A percentile compares a stretch with the other conserved stretches of the same genome.
Conservation (phyloP, 108 stramenopile genomes). For the Cylindrotheca closterium region DNA sequence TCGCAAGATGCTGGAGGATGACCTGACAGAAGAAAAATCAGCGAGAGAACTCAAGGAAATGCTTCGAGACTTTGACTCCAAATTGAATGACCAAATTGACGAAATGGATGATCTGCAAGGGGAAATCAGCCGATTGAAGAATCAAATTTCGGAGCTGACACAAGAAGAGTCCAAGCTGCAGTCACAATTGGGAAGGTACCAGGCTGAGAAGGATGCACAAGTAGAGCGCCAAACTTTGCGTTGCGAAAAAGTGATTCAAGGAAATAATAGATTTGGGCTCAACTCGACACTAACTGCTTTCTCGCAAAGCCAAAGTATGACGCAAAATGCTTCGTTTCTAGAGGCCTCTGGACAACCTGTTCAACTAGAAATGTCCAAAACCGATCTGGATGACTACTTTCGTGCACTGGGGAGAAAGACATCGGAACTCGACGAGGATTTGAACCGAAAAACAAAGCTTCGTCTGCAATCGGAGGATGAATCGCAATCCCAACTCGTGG, state of each 20-base stretch:
- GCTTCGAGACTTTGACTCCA: constrained; percentile 56
- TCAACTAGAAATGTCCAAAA: constrained; percentile 40
- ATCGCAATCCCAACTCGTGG: constrained; percentile 54
- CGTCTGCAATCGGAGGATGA: constrained; percentile 51
- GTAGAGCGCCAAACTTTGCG: constrained; percentile 40
- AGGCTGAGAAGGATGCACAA: constrained; percentile 56
- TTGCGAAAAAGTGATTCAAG: constrained; percentile 65
- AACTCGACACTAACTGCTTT: constrained; percentile 30
- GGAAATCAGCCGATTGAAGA: constrained; percentile 20
- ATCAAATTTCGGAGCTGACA: constrained; percentile 34
- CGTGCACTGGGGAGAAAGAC: constrained; percentile 45
- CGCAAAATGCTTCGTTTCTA: constrained; percentile 37
- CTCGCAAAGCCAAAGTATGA: constrained; percentile 30
- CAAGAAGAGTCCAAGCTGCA: constrained; percentile 37
- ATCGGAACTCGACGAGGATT: constrained; percentile 30
- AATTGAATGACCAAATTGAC: constrained; percentile 38
- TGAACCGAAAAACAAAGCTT: constrained; percentile 35
- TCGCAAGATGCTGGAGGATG: constrained; percentile 54
- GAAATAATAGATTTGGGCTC: constrained; percentile 50
- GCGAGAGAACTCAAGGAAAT: constrained; percentile 55
- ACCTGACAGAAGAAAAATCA: constrained; percentile 53
- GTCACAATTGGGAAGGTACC: constrained; percentile 51
- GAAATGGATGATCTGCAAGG: constrained; percentile 24
- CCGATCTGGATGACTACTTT: constrained; percentile 70
- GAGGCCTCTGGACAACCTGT: constrained; percentile 9